Evolutionary conservation across 371 early-diverging fungal genomes (phyloP).

Genomic region (Mucor piriformis): DNA sequence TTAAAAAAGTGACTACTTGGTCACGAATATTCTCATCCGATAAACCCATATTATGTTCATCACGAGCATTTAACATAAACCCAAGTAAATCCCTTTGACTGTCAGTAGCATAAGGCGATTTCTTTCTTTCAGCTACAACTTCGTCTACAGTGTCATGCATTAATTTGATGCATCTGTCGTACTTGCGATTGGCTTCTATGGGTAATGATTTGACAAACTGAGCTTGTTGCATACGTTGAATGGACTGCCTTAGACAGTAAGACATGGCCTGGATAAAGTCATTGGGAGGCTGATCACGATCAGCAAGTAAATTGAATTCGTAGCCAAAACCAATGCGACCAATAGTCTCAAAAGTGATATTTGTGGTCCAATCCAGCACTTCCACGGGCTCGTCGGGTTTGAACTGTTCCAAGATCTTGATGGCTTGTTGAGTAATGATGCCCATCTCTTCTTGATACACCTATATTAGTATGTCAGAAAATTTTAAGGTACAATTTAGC

Average conservation of each 20-base stretch:
- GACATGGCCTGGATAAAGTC: conserved; percentile 57
- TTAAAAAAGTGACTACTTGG: conserved; percentile 58
- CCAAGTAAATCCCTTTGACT: conserved; percentile 46
- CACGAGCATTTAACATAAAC: conserved; percentile 58
- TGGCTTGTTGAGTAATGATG: conserved; percentile 28
- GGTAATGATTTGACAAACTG: conserved; percentile 50
- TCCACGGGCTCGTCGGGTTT: conserved; percentile 38
- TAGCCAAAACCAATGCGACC: conserved; percentile 60
- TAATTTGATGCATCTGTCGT: conserved; percentile 23
- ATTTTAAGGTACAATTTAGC: not conserved
- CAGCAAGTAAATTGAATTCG: conserved; percentile 47
- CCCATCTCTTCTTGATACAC: conserved; percentile 51
- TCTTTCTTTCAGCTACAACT: conserved; percentile 39
- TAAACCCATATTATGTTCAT: conserved; percentile 41
- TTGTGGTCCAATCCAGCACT: conserved; percentile 55
- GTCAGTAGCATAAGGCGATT: conserved; percentile 33
- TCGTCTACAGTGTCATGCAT: conserved; percentile 48
- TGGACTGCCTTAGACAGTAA: conserved; percentile 24
- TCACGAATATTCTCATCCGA: conserved; percentile 56
- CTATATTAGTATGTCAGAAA: conserved; percentile 7
- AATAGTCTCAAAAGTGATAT: conserved; percentile 55
- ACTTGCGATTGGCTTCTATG: conserved; percentile 31
- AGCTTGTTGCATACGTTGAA: conserved; percentile 26
- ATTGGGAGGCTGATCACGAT: conserved; percentile 35
- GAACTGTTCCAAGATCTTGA: conserved; percentile 37